phyloP scores from a whole-genome alignment of 257 asterid species.

The Vinca minor region DNA sequence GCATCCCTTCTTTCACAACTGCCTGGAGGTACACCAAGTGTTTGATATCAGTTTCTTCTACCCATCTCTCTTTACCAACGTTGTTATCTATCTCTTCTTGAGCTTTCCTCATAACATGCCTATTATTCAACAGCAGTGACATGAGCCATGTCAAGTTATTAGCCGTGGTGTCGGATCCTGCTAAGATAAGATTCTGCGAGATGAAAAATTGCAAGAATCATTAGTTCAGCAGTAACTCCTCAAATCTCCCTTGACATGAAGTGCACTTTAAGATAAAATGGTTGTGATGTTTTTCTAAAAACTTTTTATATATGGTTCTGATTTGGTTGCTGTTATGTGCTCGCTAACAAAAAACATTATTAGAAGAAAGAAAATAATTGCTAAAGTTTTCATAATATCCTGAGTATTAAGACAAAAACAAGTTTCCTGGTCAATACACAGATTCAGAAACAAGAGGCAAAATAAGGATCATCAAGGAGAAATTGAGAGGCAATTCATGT shows the following conservation, averaged over 20 bases:
- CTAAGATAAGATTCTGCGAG: constrained; percentile 43
- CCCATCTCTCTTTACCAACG: constrained; percentile 46
- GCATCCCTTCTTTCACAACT: constrained; percentile 39
- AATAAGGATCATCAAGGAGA: background rate
- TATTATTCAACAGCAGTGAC: constrained; percentile 32
- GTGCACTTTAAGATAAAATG: too few species aligned
- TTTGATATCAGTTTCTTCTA: constrained; percentile 38
- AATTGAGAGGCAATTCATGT: background rate
- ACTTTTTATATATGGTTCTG: background rate
- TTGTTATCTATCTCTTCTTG: constrained; percentile 34
- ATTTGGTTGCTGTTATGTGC: background rate
- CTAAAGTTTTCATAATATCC: background rate
- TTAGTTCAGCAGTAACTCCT: background rate
- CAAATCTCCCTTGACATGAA: background rate
- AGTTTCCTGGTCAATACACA: background rate
- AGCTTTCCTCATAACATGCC: constrained; percentile 25
- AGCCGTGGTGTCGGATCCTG: constrained; percentile 49
- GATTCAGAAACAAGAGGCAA: background rate
- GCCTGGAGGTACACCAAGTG: constrained; percentile 42
- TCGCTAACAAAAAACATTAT: background rate
- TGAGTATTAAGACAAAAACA: background rate
- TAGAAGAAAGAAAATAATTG: background rate
- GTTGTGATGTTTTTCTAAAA: too few species aligned
- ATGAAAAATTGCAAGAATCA: background rate
- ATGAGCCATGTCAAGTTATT: constrained; percentile 42